phyloP scores from a whole-genome alignment of 1,284 basidiomycete genomes.

The Boletellus sp. region DNA sequence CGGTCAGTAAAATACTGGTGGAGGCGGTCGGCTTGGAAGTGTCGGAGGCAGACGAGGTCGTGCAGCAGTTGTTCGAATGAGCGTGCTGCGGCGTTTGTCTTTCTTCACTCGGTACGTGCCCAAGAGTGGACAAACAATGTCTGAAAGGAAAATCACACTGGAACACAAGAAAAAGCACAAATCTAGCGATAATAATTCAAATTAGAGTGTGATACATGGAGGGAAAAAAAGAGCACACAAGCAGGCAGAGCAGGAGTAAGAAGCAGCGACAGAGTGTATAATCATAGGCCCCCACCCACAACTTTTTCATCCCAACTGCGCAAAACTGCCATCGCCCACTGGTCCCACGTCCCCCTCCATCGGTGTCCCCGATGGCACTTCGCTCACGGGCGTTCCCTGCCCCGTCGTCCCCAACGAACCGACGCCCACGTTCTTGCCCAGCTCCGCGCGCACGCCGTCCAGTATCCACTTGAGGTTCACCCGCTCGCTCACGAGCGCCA shows the following conservation, averaged over 20 bases:
- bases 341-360: slow-evolving; percentile 45
- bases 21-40: slow-evolving; percentile 11
- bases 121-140: too few relatives aligned
- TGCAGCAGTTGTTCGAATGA: slow-evolving; percentile 13
- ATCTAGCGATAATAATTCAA: background rate
- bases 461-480: slow-evolving; percentile 62
- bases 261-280: slow-evolving; percentile 25
- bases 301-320: slow-evolving; percentile 37
- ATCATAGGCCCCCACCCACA: slow-evolving; percentile 14
- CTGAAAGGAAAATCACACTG: too few relatives aligned
- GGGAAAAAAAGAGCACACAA: background rate
- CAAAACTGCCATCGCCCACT: slow-evolving; percentile 43
- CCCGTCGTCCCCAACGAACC: slow-evolving; percentile 46
- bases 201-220: slow-evolving; percentile 13
- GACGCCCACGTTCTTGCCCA: slow-evolving; percentile 45
- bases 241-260: slow-evolving; percentile 5
- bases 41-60: slow-evolving; percentile 8
- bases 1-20: slow-evolving; percentile 10
- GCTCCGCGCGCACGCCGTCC: slow-evolving; percentile 59
- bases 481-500: slow-evolving; percentile 66
- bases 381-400: slow-evolving; percentile 53
- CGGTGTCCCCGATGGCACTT: slow-evolving; percentile 41
- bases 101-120: too few relatives aligned
- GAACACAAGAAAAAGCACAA: too few relatives aligned
- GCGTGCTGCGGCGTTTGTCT: too few relatives aligned